phyloP scores from a whole-genome alignment of 129 eudicot genomes.

The Tanacetum coccineum region DNA sequence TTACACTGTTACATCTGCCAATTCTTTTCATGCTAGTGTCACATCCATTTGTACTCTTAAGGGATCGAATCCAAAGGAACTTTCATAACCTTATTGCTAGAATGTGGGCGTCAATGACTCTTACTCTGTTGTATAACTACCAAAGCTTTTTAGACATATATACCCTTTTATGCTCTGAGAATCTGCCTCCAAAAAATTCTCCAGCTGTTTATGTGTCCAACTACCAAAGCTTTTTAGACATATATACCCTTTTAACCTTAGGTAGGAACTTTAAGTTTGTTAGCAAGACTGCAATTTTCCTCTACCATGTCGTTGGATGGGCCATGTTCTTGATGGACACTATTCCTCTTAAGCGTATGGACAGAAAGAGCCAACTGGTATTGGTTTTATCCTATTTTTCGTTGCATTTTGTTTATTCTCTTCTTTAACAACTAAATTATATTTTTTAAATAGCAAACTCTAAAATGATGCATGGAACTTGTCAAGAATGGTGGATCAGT shows the following conservation, averaged over 20 bases:
- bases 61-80: conserved; percentile 61
- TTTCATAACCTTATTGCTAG: conserved; percentile 63
- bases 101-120: conserved; percentile 60
- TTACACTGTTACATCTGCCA: conserved; percentile 73
- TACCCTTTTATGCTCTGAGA: conserved; percentile 60
- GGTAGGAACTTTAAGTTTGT: conserved; percentile 87
- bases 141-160: conserved; percentile 56
- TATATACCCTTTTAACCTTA: conserved; percentile 71
- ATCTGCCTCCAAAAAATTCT: conserved; percentile 64
- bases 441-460: conserved; percentile 56
- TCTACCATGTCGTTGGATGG: conserved; percentile 85
- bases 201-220: conserved; percentile 91
- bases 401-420: neutral
- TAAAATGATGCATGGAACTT: conserved; percentile 77
- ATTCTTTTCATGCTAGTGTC: conserved; percentile 66
- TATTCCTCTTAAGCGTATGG: conserved; percentile 92
- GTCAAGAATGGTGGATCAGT: conserved; percentile 91
- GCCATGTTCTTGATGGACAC: conserved; percentile 85
- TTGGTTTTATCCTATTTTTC: neutral
- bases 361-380: conserved; percentile 90
- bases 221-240: conserved; percentile 94
- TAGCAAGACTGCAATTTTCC: conserved; percentile 83
- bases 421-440: conserved; percentile 4
- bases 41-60: conserved; percentile 77
- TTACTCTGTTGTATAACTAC: too few relatives aligned